Conservation (phyloP, 805 yeast species). For the Pichia nakasei region DNA sequence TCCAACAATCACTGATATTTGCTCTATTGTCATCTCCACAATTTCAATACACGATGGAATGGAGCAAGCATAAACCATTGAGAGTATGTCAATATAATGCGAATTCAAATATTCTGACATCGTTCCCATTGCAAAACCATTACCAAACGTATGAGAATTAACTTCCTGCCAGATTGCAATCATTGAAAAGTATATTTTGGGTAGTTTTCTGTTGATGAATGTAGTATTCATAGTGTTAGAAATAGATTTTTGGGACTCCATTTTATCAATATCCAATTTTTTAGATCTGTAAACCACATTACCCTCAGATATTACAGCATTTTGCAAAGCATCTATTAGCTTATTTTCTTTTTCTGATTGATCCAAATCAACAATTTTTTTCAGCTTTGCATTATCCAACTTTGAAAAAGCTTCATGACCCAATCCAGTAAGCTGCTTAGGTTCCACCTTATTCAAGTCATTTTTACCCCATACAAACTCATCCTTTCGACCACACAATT, state of each 20-base stretch:
- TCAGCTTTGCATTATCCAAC: constrained; percentile 19
- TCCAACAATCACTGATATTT: constrained; percentile 27
- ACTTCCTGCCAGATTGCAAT: constrained; percentile 36
- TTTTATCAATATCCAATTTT: constrained; percentile 18
- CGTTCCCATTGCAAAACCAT: constrained; percentile 39
- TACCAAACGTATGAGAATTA: constrained; percentile 28
- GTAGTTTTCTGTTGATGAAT: constrained; percentile 32
- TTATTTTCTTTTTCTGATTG: constrained; percentile 34
- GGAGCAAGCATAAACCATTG: constrained; percentile 48
- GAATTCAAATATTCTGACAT: constrained; percentile 45
- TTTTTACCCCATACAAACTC: constrained; percentile 33
- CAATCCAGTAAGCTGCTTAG: constrained; percentile 35
- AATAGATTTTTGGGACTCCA: constrained; percentile 10
- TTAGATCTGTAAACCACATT: constrained; percentile 36
- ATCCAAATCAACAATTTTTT: constrained; percentile 25
- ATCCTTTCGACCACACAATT: constrained; percentile 52
- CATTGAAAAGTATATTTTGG: constrained; percentile 46
- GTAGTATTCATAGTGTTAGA: constrained; percentile 13
- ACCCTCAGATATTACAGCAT: constrained; percentile 26
- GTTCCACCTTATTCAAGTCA: constrained; percentile 18
- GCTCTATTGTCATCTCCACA: constrained; percentile 50
- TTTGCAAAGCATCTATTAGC: constrained; percentile 14
- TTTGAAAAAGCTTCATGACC: constrained; percentile 36
- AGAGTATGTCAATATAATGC: constrained; percentile 53
- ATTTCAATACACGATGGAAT: constrained; percentile 45